Conservation (phyloP, 495 filamentous ascomycete genomes). For the Chaetomium tenue region DNA sequence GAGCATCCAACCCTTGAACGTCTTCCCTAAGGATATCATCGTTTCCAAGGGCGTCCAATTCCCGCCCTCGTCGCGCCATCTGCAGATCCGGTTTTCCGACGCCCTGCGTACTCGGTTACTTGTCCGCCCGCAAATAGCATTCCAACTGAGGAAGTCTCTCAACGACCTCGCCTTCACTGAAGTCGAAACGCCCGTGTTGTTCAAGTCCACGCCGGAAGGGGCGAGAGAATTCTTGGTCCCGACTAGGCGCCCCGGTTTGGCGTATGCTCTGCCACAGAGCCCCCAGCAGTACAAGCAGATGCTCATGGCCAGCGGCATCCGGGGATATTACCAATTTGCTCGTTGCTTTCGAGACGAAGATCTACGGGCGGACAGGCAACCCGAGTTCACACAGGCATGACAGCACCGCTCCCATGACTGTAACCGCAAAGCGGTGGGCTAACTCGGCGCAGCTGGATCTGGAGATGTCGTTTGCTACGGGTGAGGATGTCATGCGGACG, state of each 20-base stretch:
- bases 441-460: conserved; percentile 67
- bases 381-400: conserved; percentile 89
- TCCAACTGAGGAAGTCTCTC: conserved; percentile 56
- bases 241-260: conserved; percentile 65
- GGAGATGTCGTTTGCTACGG: conserved; percentile 81
- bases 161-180: conserved; percentile 61
- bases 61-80: conserved; percentile 69
- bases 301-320: conserved; percentile 85
- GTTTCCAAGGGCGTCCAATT: conserved; percentile 69
- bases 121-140: conserved; percentile 57
- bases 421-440: conserved; percentile 7
- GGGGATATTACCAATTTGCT: conserved; percentile 86
- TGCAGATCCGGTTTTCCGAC: conserved; percentile 74
- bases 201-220: conserved; percentile 97
- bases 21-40: conserved; percentile 73
- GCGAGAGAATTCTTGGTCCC: conserved; percentile 95
- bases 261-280: conserved; percentile 92
- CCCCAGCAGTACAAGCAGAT: conserved; percentile 99
- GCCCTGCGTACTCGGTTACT: conserved; percentile 57
- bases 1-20: conserved; percentile 67
- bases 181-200: conserved; percentile 88
- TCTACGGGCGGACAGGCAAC: conserved; percentile 86
- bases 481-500: conserved; percentile 67
- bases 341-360: conserved; percentile 96
- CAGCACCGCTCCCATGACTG: background rate